A percentile compares a stretch with the other conserved stretches of the same genome.
Conservation (phyloP, 2,329 filamentous ascomycete genomes). For the Hysterium pulicare region DNA sequence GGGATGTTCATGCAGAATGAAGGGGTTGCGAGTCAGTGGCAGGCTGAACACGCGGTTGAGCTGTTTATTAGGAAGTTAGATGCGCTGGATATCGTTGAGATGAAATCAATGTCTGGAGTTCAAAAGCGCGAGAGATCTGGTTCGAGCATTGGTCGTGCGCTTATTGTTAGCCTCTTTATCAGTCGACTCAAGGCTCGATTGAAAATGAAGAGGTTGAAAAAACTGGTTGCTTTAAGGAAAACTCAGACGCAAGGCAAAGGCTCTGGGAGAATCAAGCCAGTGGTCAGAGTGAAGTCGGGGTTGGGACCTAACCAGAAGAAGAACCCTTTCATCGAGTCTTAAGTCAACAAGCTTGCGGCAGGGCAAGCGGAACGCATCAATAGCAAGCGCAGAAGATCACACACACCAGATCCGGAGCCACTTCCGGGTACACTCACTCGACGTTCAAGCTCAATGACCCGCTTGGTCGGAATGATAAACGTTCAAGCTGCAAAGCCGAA, state of each 20-base stretch:
- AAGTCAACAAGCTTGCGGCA: not conserved
- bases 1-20: conserved; percentile 10
- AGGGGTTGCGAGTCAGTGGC: conserved; percentile 8
- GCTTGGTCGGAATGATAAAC: not conserved
- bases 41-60: conserved; percentile 12
- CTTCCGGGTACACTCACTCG: conserved; percentile 5
- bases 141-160: not conserved
- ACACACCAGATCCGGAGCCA: too few species aligned
- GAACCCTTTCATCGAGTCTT: not conserved
- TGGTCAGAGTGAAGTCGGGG: not conserved
- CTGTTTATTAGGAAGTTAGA: conserved; percentile 5
- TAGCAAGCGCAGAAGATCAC: not conserved
- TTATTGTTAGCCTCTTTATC: not conserved
- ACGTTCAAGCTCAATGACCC: conserved; percentile 12
- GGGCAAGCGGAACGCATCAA: not conserved
- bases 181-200: not conserved
- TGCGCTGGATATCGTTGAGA: conserved; percentile 4
- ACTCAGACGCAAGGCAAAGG: not conserved
- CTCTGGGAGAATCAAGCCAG: not conserved
- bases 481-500: not conserved
- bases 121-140: not conserved
- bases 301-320: not conserved
- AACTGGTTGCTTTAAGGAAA: not conserved
- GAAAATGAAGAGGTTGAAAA: not conserved
- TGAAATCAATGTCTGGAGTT: not conserved